These are phyloP conservation scores for Rhododendron williamsianum DNA, from an alignment of 148 eudicot genomes.

Conservation along the genomic window DNA sequence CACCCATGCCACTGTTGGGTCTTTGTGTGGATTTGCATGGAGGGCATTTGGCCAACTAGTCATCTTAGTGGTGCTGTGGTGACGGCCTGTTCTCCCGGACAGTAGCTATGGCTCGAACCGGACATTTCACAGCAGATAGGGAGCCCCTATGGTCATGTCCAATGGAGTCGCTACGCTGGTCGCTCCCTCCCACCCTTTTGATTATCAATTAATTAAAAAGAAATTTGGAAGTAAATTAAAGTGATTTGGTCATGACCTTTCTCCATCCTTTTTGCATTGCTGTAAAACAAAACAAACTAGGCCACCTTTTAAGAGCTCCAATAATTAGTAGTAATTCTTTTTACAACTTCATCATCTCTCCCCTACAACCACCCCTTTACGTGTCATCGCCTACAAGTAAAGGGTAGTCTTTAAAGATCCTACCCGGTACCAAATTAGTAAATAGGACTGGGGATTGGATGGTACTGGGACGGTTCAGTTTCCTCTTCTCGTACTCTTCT, in stretches of 20 bases:
- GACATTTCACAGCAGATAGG: too few relatives aligned
- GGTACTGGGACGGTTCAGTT: background rate
- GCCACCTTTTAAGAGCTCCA: background rate
- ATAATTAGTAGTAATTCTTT: too few relatives aligned
- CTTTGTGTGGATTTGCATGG: too few relatives aligned
- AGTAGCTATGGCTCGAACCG: too few relatives aligned
- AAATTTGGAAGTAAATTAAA: background rate
- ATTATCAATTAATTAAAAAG: too few relatives aligned
- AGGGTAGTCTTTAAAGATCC: background rate
- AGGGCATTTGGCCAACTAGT: too few relatives aligned
- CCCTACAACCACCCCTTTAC: background rate
- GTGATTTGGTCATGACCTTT: slow-evolving; percentile 1
- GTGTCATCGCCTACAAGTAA: background rate
- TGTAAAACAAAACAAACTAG: slow-evolving; percentile 1
- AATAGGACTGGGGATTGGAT: background rate
- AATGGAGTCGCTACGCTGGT: too few relatives aligned
- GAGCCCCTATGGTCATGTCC: too few relatives aligned
- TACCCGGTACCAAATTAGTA: background rate
- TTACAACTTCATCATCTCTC: background rate
- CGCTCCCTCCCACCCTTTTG: too few relatives aligned
- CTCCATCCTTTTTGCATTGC: slow-evolving; percentile 1
- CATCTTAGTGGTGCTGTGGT: too few relatives aligned
- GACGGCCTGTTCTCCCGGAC: too few relatives aligned
- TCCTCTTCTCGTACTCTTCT: background rate
- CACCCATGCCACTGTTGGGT: too few relatives aligned